Evolutionary conservation across 2,329 filamentous ascomycete genomes (phyloP).

Genomic region (Penicillium sp.): DNA sequence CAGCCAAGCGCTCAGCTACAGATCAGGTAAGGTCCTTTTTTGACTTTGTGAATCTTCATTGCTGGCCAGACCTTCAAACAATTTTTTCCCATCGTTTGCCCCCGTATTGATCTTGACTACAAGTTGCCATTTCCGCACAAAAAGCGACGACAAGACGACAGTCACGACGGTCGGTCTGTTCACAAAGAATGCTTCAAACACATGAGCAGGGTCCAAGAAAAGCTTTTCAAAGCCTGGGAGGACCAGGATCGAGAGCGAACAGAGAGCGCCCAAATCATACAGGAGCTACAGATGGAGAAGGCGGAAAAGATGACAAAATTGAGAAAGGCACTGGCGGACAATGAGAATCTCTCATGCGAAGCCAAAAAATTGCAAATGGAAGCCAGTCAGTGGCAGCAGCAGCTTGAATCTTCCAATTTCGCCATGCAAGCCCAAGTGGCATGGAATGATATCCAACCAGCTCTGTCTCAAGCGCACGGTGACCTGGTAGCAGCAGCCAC

Average conservation of each 20-base stretch:
- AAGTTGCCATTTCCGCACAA: not conserved
- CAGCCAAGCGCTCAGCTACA: slow-evolving; percentile 1
- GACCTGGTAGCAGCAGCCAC: not conserved
- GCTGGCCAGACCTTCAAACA: no score
- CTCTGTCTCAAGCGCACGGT: not conserved
- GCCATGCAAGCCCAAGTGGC: not conserved
- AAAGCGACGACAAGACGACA: not conserved
- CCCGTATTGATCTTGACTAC: not conserved
- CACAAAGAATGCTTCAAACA: not conserved
- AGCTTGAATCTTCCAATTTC: not conserved
- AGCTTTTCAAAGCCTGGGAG: not conserved
- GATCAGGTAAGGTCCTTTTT: slow-evolving; percentile 2
- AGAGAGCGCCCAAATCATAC: no score
- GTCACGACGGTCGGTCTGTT: not conserved
- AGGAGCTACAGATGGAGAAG: no score
- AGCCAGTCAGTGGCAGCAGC: not conserved
- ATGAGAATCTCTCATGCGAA: not conserved
- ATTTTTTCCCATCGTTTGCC: not conserved
- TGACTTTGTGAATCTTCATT: not conserved
- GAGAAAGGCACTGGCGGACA: not conserved
- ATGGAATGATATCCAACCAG: not conserved
- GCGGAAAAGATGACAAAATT: not conserved
- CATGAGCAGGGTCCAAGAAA: not conserved
- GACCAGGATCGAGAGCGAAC: not conserved
- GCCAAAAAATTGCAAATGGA: not conserved